Evolutionary conservation across 2,329 filamentous ascomycete genomes (phyloP).

Genomic region (Claviceps purpurea): DNA sequence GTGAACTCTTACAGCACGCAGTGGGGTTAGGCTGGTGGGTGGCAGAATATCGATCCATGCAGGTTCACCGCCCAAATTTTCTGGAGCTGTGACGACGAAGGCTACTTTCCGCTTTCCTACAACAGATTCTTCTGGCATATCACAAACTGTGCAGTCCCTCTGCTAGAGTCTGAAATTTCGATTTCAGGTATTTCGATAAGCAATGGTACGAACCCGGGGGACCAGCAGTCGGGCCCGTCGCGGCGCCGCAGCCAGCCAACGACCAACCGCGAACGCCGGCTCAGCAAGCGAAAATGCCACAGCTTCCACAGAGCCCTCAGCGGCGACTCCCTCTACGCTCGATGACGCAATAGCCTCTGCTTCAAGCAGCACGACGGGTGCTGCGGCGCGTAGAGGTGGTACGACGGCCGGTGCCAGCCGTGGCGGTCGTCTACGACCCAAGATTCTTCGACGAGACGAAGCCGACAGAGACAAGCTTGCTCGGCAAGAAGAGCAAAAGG

Average conservation of each 20-base stretch:
- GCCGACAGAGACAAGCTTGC: constrained; percentile 34
- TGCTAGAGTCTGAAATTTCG: neutral
- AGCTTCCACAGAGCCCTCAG: constrained; percentile 7
- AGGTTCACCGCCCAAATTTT: constrained; percentile 13
- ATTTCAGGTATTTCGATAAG: neutral
- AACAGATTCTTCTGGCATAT: too few species aligned
- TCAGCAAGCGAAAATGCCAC: constrained; percentile 12
- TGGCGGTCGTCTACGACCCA: constrained; percentile 32
- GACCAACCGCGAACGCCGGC: constrained; percentile 12
- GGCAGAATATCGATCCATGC: constrained; percentile 18
- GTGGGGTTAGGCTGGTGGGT: constrained; percentile 2
- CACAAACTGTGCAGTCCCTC: too few species aligned
- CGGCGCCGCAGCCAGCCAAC: constrained; percentile 14
- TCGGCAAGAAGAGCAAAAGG: constrained; percentile 29
- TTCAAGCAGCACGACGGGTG: constrained; percentile 14
- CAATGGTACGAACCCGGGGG: constrained; percentile 22
- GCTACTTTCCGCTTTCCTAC: neutral
- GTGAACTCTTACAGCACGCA: neutral
- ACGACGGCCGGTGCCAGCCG: constrained; percentile 22
- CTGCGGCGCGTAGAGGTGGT: constrained; percentile 16
- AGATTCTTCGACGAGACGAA: constrained; percentile 35
- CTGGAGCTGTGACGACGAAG: neutral
- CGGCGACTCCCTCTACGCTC: constrained; percentile 8
- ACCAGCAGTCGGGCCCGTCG: constrained; percentile 19
- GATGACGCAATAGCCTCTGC: constrained; percentile 9